These are phyloP conservation scores for Cicer arietinum DNA, from an alignment of 306 rosid genomes.

Conservation along the genomic window DNA sequence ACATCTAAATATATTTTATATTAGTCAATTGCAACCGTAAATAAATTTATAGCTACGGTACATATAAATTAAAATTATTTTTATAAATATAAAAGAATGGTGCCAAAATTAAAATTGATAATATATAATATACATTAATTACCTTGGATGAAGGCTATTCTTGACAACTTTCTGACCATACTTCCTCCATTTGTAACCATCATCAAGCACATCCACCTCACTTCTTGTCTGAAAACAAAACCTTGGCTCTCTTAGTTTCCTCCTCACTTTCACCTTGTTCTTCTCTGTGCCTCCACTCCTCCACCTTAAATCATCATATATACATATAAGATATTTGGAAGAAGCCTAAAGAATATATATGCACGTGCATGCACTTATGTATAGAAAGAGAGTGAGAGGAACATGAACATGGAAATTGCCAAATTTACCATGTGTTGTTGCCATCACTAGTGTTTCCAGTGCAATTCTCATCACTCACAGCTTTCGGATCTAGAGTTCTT, in stretches of 20 bases:
- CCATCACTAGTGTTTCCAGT: constrained; percentile 83
- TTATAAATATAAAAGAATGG: not conserved
- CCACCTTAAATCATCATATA: constrained; percentile 68
- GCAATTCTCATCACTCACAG: constrained; percentile 70
- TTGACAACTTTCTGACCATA: constrained; percentile 98
- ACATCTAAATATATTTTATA: no score
- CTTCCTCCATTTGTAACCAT: constrained; percentile 99
- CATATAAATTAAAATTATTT: no score
- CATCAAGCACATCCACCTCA: constrained; percentile 99
- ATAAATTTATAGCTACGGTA: no score
- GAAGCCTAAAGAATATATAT: no score
- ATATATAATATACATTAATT: not conserved
- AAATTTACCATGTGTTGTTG: constrained; percentile 79
- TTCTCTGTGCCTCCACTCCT: constrained; percentile 77
- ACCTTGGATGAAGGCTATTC: constrained; percentile 99
- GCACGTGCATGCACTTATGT: constrained; percentile 50
- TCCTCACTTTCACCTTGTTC: constrained; percentile 88
- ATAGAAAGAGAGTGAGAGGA: not conserved
- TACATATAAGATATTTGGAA: not conserved
- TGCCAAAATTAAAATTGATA: not conserved
- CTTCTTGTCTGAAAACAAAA: constrained; percentile 98
- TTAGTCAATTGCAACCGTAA: no score
- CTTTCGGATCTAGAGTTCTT: constrained; percentile 71
- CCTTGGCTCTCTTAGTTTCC: constrained; percentile 96
- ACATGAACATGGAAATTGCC: not conserved